Evolutionary conservation across 2,329 filamentous ascomycete genomes (phyloP).

Genomic region (Leptosphaerulina australis): DNA sequence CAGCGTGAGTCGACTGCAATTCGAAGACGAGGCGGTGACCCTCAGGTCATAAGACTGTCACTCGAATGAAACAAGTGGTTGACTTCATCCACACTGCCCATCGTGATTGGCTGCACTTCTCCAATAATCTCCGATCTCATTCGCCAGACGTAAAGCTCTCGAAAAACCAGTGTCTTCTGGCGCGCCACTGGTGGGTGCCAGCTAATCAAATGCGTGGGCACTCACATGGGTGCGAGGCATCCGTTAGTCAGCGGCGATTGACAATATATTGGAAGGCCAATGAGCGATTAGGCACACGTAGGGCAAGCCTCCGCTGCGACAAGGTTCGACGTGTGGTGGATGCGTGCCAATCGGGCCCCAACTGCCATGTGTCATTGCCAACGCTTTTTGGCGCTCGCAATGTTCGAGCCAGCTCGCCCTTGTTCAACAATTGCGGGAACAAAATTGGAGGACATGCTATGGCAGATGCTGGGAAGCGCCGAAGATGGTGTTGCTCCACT

Average conservation of each 20-base stretch:
- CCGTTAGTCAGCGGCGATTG: conserved; percentile 39
- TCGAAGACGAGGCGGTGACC: conserved; percentile 26
- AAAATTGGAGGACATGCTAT: conserved; percentile 27
- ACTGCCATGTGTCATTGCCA: conserved; percentile 42
- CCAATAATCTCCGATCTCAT: conserved; percentile 43
- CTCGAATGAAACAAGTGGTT: conserved; percentile 21
- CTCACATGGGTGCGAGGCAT: conserved; percentile 11
- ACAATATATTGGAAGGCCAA: conserved; percentile 39
- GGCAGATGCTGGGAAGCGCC: conserved; percentile 27
- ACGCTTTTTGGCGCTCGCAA: conserved; percentile 35
- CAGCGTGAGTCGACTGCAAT: conserved; percentile 21
- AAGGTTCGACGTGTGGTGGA: conserved; percentile 18
- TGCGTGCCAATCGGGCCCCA: conserved; percentile 28
- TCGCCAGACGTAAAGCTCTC: conserved; percentile 38
- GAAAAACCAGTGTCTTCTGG: conserved; percentile 40
- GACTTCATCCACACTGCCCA: conserved; percentile 21
- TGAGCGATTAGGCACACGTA: conserved; percentile 21
- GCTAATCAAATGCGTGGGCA: conserved; percentile 24
- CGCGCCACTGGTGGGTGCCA: conserved; percentile 34
- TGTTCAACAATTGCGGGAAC: conserved; percentile 21
- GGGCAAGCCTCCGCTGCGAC: conserved; percentile 25
- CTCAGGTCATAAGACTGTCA: conserved; percentile 32
- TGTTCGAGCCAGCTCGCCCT: conserved; percentile 39
- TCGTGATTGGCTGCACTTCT: conserved; percentile 38
- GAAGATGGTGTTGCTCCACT: conserved; percentile 30